These are phyloP conservation scores for Sporisorium sorghi DNA, from an alignment of 1,284 basidiomycete species.

Conservation along the genomic window DNA sequence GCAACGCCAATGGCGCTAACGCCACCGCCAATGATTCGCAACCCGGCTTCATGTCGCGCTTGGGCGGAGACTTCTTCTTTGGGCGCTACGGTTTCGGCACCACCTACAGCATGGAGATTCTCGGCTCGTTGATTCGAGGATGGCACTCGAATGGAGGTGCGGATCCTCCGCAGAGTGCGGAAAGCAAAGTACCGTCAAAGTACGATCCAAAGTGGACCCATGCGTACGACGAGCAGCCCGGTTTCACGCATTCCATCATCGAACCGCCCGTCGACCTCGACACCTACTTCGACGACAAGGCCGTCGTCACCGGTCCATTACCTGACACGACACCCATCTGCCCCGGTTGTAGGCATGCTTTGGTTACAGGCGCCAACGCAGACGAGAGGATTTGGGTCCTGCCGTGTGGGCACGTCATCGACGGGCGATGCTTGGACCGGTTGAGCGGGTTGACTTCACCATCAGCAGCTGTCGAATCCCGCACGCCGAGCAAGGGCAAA, in stretches of 20 bases:
- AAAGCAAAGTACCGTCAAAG: constrained; percentile 36
- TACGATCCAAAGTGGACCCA: constrained; percentile 58
- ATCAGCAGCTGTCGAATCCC: neutral
- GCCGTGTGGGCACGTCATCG: constrained; percentile 64
- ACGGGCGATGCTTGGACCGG: constrained; percentile 58
- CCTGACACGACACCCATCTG: constrained; percentile 65
- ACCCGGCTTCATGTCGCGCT: constrained; percentile 15
- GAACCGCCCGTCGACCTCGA: constrained; percentile 66
- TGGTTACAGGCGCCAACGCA: constrained; percentile 53
- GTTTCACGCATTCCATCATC: constrained; percentile 54
- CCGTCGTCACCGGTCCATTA: constrained; percentile 54
- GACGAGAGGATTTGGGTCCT: constrained; percentile 60
- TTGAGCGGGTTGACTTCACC: constrained; percentile 36
- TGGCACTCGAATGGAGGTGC: constrained; percentile 10
- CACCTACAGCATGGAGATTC: constrained; percentile 28
- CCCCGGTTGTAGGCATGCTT: constrained; percentile 52
- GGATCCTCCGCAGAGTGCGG: constrained; percentile 14
- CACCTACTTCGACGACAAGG: constrained; percentile 54
- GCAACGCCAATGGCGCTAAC: neutral
- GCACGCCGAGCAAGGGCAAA: constrained; percentile 17
- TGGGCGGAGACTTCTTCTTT: constrained; percentile 20
- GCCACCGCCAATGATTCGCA: neutral
- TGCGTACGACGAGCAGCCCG: constrained; percentile 32
- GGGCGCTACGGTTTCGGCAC: constrained; percentile 25
- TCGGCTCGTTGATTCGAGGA: constrained; percentile 24